phyloP scores from a whole-genome alignment of 441 rosid genomes.

The Bocquillonia castaneifolia region DNA sequence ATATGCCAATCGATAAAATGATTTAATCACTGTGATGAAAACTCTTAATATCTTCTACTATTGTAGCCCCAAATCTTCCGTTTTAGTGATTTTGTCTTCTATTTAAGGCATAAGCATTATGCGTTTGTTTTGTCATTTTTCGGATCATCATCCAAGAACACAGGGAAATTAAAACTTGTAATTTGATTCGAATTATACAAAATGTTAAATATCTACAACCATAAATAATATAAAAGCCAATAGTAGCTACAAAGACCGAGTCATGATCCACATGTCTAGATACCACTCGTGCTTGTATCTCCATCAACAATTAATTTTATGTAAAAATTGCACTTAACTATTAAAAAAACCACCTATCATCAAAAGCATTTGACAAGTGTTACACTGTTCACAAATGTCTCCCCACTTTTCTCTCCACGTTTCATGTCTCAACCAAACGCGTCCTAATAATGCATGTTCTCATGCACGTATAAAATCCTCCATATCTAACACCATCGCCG shows the following conservation, averaged over 20 bases:
- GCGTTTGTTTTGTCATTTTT: too few relatives aligned
- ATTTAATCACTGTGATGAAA: too few relatives aligned
- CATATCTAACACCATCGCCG: background rate
- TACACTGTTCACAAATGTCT: background rate
- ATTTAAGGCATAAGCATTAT: too few relatives aligned
- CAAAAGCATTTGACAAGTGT: slow-evolving; percentile 17
- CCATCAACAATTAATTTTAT: background rate
- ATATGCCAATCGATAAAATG: too few relatives aligned
- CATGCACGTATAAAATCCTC: slow-evolving; percentile 27
- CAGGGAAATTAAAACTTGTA: too few relatives aligned
- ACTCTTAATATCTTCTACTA: too few relatives aligned
- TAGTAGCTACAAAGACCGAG: slow-evolving; percentile 10
- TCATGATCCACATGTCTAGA: background rate
- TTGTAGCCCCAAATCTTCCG: too few relatives aligned
- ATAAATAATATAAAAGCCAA: background rate
- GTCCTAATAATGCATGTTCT: slow-evolving; percentile 24
- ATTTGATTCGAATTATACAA: too few relatives aligned
- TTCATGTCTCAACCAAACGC: slow-evolving; percentile 16
- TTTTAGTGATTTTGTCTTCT: too few relatives aligned
- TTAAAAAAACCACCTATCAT: background rate
- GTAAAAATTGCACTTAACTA: background rate
- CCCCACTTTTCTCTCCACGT: slow-evolving; percentile 18
- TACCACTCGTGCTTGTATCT: background rate
- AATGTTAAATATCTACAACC: background rate
- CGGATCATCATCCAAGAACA: too few relatives aligned